phyloP scores from a whole-genome alignment of 306 rosid species.

The Myrica gale region DNA sequence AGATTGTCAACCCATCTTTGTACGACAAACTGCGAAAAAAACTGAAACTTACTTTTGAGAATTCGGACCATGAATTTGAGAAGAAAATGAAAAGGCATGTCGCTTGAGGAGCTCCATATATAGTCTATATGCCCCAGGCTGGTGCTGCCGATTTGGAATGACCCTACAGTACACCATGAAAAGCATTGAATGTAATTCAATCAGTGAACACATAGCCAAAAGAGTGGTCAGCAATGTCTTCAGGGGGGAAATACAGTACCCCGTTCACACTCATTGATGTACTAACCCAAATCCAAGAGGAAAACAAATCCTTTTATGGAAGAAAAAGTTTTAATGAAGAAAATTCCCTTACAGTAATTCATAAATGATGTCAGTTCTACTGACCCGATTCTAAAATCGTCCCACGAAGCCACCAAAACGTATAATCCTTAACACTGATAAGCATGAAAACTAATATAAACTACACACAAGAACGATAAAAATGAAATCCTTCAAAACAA shows the following conservation, averaged over 20 bases:
- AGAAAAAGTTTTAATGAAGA: neutral
- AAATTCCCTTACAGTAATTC: neutral
- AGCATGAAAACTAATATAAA: neutral
- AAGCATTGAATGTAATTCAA: slow-evolving; percentile 17
- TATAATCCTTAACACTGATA: neutral
- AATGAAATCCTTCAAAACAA: neutral
- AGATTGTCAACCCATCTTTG: neutral
- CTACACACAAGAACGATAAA: neutral
- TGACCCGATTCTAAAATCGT: neutral
- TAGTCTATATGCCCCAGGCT: slow-evolving; percentile 71
- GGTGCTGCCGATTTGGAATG: slow-evolving; percentile 59
- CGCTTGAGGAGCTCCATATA: slow-evolving; percentile 75
- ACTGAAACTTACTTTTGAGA: slow-evolving; percentile 55
- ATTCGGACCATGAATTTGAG: slow-evolving; percentile 47
- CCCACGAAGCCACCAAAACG: neutral
- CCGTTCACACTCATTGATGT: no score
- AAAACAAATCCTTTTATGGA: neutral
- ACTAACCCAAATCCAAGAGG: neutral
- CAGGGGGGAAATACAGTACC: neutral
- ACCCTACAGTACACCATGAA: slow-evolving; percentile 47
- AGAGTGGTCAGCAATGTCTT: neutral
- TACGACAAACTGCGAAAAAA: slow-evolving; percentile 13
- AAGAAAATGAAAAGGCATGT: slow-evolving; percentile 40
- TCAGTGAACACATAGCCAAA: neutral
- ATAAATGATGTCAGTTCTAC: neutral